These are phyloP conservation scores for Camelina laxa DNA, from an alignment of 345 rosid species.

Conservation along the genomic window DNA sequence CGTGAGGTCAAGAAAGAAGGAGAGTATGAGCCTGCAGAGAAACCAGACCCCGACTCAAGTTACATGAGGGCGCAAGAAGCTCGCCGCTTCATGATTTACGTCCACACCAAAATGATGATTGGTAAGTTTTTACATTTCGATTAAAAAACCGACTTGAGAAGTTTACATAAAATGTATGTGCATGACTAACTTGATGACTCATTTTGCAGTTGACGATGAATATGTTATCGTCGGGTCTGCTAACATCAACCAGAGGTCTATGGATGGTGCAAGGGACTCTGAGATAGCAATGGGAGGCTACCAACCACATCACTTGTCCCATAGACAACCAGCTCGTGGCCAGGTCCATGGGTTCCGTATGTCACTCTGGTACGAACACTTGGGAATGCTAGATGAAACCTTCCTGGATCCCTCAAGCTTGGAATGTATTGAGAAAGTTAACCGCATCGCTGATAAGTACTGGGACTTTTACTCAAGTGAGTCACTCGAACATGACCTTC, in stretches of 20 bases:
- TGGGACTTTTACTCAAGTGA: constrained; percentile 92
- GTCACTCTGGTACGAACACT: constrained; percentile 95
- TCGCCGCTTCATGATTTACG: constrained; percentile 93
- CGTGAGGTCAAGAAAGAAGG: constrained; percentile 90
- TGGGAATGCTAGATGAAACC: constrained; percentile 82
- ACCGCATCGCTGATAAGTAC: constrained; percentile 77
- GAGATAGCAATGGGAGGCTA: constrained; percentile 99
- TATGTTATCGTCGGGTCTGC: constrained; percentile 95
- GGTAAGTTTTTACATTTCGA: constrained; percentile 53
- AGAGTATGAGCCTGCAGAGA: constrained; percentile 88
- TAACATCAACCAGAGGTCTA: constrained; percentile 97
- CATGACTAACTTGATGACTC: not conserved
- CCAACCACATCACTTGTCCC: constrained; percentile 87
- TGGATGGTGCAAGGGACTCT: constrained; percentile 98
- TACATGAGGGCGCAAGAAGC: constrained; percentile 75
- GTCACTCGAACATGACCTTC: constrained; percentile 76
- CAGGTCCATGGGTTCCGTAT: constrained; percentile 97
- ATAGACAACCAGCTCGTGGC: constrained; percentile 86
- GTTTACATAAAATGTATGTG: not conserved
- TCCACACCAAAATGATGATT: constrained; percentile 98
- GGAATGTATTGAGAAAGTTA: constrained; percentile 73
- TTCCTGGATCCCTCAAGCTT: constrained; percentile 78
- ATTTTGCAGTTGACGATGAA: constrained; percentile 90
- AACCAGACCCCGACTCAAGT: constrained; percentile 62
- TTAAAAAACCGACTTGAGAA: too few relatives aligned